Evolutionary conservation across 345 rosid genomes (phyloP).

Genomic region (Eucalyptus pauciflora): DNA sequence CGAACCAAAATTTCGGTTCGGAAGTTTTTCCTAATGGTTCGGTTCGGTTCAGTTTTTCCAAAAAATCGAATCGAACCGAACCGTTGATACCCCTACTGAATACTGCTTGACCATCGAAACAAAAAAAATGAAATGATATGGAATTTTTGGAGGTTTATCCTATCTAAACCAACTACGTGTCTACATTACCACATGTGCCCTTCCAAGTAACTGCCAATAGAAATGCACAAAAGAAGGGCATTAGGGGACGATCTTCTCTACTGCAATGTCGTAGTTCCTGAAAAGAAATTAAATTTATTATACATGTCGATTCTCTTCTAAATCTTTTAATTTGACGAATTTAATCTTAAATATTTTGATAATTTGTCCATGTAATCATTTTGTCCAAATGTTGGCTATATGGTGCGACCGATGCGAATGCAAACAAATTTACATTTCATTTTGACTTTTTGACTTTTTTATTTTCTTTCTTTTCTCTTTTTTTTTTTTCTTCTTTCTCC

Average conservation of each 20-base stretch:
- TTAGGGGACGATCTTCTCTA: background rate
- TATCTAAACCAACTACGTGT: background rate
- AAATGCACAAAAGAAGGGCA: background rate
- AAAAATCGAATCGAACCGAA: too few relatives aligned
- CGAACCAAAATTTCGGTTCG: too few relatives aligned
- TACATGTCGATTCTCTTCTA: accelerated
- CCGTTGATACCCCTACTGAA: too few relatives aligned
- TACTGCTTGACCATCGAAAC: accelerated
- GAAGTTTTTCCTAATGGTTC: too few relatives aligned
- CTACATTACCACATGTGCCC: background rate
- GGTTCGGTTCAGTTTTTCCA: too few relatives aligned
- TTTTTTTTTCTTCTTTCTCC: accelerated
- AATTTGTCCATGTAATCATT: background rate
- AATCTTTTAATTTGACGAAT: accelerated
- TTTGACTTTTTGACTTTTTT: background rate
- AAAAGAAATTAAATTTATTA: too few relatives aligned
- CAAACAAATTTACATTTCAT: background rate
- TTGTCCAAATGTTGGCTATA: accelerated
- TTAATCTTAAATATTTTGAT: accelerated
- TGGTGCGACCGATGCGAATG: accelerated
- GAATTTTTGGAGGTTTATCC: background rate
- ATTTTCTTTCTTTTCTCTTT: accelerated
- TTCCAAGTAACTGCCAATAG: background rate
- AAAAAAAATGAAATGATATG: background rate
- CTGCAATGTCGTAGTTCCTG: accelerated